Evolutionary conservation across 257 asterid species (phyloP), one percentile per base, ranked within the genome.

Genomic region (Rauvolfia tetraphylla): DNA sequence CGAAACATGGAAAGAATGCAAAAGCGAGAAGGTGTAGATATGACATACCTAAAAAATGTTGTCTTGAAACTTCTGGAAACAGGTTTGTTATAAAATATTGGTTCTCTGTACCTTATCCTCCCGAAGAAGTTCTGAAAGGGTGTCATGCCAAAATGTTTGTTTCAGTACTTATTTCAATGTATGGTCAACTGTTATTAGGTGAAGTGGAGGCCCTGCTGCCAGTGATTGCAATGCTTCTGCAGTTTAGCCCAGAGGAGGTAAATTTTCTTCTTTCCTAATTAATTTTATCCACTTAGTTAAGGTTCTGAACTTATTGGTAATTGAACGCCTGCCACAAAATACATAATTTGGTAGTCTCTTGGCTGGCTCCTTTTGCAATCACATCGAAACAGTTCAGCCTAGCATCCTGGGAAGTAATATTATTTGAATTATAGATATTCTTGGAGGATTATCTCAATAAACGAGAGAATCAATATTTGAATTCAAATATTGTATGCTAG

Each of bases 211-310:
- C 98, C 79, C 87, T 95, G 82, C 90, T 95, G 62, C 98, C 99
- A 53, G 99, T 95, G 71, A 79, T 95, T 61, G 99, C 96, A 74
- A 91, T 95, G 97, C 98, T 95, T 68, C 96, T 95, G 77, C 99
- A 95, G 85, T 95, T 93, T 89, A 95, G 98, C 87, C 99, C 98
- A 23, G 98, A 91, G 36, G 99, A 95, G 97, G 98, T 95, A 82
- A 85, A n/a, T 46, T 49, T 59, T 75, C 76, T 72, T 72, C 72
- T 77, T 58, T 71, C 48, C 69, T 36, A 46, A 46, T 33, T 33
- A 15, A 65, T 34, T 17, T 5, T 31, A 31, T 61, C 10, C 8
- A 29, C 31, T 61, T 61, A 4, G 22, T 29, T 61, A 12, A 25
- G 20, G 12, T 27, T 59, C 23, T 61, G 41, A 61, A 67, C 49